Evolutionary conservation across 108 stramenopile species (phyloP).

Genomic region (Cyclotella baltica): DNA sequence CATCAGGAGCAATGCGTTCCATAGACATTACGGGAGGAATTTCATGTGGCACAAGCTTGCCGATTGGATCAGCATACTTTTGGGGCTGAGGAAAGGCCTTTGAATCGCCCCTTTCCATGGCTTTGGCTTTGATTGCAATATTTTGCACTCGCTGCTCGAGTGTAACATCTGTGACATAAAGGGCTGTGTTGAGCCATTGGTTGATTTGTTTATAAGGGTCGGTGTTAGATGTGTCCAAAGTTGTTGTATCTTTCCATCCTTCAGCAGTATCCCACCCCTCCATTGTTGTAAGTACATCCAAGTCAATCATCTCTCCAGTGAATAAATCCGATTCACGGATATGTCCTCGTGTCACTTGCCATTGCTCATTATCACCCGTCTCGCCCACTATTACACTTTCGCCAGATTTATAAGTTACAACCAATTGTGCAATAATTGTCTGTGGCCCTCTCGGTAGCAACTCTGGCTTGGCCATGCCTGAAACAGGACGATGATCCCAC

Average conservation of each 20-base stretch:
- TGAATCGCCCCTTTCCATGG: background rate
- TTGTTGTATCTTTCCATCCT: slow-evolving; percentile 18
- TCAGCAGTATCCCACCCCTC: slow-evolving; percentile 45
- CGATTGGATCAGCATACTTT: slow-evolving; percentile 36
- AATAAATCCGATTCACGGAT: slow-evolving; percentile 50
- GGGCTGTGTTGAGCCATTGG: slow-evolving; percentile 21
- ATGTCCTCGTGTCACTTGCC: slow-evolving; percentile 45
- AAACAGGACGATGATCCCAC: slow-evolving; percentile 55
- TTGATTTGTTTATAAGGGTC: slow-evolving; percentile 18
- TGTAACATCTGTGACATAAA: slow-evolving; percentile 32
- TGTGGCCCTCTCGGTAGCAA: slow-evolving; percentile 32
- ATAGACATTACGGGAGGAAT: slow-evolving; percentile 44
- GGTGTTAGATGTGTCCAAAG: background rate
- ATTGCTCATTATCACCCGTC: slow-evolving; percentile 2
- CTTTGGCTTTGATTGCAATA: slow-evolving; percentile 26
- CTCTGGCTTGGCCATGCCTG: slow-evolving; percentile 39
- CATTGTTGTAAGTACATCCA: slow-evolving; percentile 19
- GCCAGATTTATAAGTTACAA: slow-evolving; percentile 21
- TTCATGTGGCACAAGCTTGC: slow-evolving; percentile 36
- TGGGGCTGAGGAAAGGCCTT: background rate
- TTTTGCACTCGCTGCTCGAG: slow-evolving; percentile 13
- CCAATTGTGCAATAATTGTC: slow-evolving; percentile 39
- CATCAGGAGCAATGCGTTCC: slow-evolving; percentile 43
- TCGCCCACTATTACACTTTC: slow-evolving; percentile 9
- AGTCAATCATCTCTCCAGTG: slow-evolving; percentile 50